phyloP scores from a whole-genome alignment of 257 asterid species.

The Nemophila menziesii region DNA sequence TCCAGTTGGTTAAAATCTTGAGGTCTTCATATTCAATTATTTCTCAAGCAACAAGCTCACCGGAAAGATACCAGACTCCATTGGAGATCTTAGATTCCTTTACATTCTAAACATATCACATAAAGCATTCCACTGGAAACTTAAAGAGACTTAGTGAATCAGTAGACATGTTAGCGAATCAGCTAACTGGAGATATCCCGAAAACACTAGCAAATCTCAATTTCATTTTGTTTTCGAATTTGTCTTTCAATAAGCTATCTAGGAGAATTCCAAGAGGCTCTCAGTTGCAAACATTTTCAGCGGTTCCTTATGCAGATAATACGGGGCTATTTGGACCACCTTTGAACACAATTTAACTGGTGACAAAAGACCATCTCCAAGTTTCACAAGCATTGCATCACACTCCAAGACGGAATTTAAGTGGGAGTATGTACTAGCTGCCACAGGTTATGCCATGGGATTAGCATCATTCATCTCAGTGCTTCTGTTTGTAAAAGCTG shows the following conservation, averaged over 20 bases:
- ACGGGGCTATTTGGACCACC: conserved; percentile 28
- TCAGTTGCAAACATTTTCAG: conserved; percentile 29
- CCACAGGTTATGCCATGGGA: too few relatives aligned
- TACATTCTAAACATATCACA: conserved; percentile 44
- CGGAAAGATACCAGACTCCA: conserved; percentile 31
- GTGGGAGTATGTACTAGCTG: too few relatives aligned
- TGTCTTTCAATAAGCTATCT: conserved; percentile 26
- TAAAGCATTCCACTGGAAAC: conserved; percentile 39
- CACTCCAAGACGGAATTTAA: too few relatives aligned
- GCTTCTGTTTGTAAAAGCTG: too few relatives aligned
- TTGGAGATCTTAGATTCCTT: conserved; percentile 38
- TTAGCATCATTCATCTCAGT: too few relatives aligned
- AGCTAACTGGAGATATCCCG: conserved; percentile 35
- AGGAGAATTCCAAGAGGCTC: conserved; percentile 35
- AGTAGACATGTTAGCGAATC: conserved; percentile 37
- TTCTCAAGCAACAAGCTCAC: conserved; percentile 34
- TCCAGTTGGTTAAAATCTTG: conserved; percentile 13
- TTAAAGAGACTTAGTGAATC: conserved; percentile 35
- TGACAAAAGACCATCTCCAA: too few relatives aligned
- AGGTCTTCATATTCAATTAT: conserved; percentile 23
- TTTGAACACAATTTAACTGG: conserved; percentile 5
- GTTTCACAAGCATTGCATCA: too few relatives aligned
- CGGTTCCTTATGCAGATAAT: conserved; percentile 28
- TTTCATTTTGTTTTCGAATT: conserved; percentile 31
- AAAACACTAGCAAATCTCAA: conserved; percentile 24